Evolutionary conservation across 371 early-diverging fungal species (phyloP).

Genomic region (Astathelohania contejeani): DNA sequence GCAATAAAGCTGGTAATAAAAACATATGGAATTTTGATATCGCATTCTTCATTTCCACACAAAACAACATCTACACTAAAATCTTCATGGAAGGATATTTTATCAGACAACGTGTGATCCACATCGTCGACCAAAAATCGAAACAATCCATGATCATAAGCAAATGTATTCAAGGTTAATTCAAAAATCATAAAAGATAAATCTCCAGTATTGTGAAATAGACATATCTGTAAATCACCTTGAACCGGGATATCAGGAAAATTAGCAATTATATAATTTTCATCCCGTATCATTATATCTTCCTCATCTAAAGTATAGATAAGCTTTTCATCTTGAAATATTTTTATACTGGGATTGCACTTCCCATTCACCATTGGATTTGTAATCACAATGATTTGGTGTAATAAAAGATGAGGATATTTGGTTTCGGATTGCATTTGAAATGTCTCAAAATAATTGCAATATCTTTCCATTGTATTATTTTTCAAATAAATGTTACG

Average conservation of each 20-base stretch:
- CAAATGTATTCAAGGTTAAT: conserved; percentile 20
- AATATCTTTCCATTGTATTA: conserved; percentile 13
- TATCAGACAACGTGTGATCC: neutral
- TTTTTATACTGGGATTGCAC: neutral
- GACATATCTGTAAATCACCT: conserved; percentile 14
- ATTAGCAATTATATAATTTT: conserved; percentile 26
- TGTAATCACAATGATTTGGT: neutral
- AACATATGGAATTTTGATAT: neutral
- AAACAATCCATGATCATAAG: conserved; percentile 25
- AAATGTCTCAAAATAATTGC: conserved; percentile 1
- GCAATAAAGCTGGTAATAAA: conserved; percentile 3
- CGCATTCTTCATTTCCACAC: conserved; percentile 4
- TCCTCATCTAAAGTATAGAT: neutral
- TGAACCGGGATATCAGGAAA: conserved; percentile 2
- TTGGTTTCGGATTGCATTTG: neutral
- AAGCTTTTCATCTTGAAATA: neutral
- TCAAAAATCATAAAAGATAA: conserved; percentile 7
- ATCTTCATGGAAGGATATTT: conserved; percentile 16
- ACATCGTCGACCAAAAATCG: conserved; percentile 28
- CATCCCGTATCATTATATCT: conserved; percentile 9
- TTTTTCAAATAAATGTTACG: too few species aligned
- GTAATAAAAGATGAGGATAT: neutral
- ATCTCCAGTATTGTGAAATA: conserved; percentile 5
- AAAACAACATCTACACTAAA: conserved; percentile 34
- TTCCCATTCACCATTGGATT: neutral